Base-by-base conservation (phyloP, 306 rosid species). In the Heteromeles arbutifolia region DNA sequence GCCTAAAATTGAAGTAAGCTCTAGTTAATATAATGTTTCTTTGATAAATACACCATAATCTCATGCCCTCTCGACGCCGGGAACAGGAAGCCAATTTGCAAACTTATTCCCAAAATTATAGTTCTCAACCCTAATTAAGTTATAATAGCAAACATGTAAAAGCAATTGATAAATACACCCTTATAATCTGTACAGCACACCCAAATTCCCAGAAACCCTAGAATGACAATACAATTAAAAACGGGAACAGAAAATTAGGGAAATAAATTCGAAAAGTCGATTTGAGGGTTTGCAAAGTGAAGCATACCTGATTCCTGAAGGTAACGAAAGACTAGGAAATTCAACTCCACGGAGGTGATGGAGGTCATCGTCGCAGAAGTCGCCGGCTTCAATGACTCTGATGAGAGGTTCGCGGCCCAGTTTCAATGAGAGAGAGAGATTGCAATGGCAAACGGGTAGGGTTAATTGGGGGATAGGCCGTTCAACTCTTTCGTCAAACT, bases 271-370 rank as follows among this genome's bases (percentile, higher is more conserved):
- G 11, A 26, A 59, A 13, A 3, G 44, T 10, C 21, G 37, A 18
- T 2, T 18, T 50, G 19, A 14, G 45, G 54, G 56, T 6, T 4
- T 24, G 48, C 5, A 28, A 66, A 67, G 70, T 2, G n/a, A 45
- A 75, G 75, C 39, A 2, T 17, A 93, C 98, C 98, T 84, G 98
- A 94, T 85, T 94, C 98, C 48, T 90, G 93, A 71, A 94, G 98
- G 81, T 94, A 94, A 5, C 98, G 98, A 67, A 88, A 94, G 11
- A 94, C 89, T 1, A 94, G 91, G 74, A 77, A 94, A 72, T 94
- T 94, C 84, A 94, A 85, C 74, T 94, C 97, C 70, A 83, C 94
- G 84, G 98, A 90, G 61, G 96, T 86, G 74, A 91, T 76, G 80
- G 96, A 74, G 17, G 87, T 41, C 97, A 91, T 94, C 65, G 80